These are phyloP conservation scores for Adansonia gregorii DNA, from an alignment of 441 rosid genomes.

Conservation along the genomic window DNA sequence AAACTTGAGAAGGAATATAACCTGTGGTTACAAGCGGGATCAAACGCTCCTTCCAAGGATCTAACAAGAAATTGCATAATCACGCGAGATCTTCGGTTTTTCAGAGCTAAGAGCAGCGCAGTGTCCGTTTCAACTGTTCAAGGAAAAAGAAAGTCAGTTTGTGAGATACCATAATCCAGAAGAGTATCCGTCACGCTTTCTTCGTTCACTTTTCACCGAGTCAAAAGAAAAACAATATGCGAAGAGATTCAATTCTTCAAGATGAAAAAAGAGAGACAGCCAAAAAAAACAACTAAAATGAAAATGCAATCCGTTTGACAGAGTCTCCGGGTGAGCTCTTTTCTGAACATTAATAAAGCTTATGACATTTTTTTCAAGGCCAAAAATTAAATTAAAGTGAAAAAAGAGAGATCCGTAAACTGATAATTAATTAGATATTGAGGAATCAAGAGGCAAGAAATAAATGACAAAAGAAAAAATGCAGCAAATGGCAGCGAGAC, in stretches of 20 bases:
- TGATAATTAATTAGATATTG: background rate
- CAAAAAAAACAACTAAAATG: background rate
- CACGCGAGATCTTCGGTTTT: conserved; percentile 22
- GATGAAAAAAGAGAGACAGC: background rate
- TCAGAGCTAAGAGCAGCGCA: conserved; percentile 16
- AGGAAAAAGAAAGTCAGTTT: background rate
- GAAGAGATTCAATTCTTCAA: conserved; percentile 20
- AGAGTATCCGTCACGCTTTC: conserved; percentile 40
- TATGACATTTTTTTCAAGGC: background rate
- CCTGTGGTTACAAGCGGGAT: conserved; percentile 24
- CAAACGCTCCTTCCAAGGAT: conserved; percentile 33
- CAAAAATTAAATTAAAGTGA: background rate
- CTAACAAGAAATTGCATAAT: conserved; percentile 25
- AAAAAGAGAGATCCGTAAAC: background rate
- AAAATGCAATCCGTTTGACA: background rate
- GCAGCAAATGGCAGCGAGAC: conserved; percentile 29
- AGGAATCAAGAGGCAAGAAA: background rate
- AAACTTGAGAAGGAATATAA: background rate
- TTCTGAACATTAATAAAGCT: background rate
- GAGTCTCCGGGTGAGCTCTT: background rate
- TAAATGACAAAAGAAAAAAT: conserved; percentile 8
- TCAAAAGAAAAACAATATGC: conserved; percentile 21
- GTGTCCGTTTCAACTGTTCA: conserved; percentile 28
- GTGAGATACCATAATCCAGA: conserved; percentile 23
- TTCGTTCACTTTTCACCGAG: conserved; percentile 35